Base-by-base conservation (phyloP, 495 filamentous ascomycete genomes). In the Astrothelium macrocarpum region DNA sequence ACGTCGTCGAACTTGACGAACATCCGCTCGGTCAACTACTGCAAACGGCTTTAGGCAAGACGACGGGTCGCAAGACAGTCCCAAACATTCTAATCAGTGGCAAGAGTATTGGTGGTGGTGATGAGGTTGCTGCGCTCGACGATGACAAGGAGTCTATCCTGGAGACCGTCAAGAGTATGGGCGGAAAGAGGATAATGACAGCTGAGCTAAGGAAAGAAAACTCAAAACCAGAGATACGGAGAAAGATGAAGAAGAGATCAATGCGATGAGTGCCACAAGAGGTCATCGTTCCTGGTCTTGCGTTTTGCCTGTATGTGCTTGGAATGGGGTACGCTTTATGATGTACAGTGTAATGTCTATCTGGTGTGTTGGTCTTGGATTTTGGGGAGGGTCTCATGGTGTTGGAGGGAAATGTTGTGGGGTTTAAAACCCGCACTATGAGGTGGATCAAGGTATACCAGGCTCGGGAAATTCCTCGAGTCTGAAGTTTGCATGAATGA, bases 71-170 rank as follows among this genome's bases (percentile, higher is more conserved):
- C 26, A 78, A 78, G 59, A 98, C 94, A 0, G 94, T 98, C 1
- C 94, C 94, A 1, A 98, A 98, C 70, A 80, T 98, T 32, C 77
- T 98, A 62, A 82, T 98, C 53, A 89, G 87, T 69, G 94, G 90
- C 3, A 85, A 86, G 72, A 94, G 88, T 70, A 91, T 97, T 66
- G 94, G 94, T 29, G 94, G 94, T 31, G 85, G 90, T 53, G 93
- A 97, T 70, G 90, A 96, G 36, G 82, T 97, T 63, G 81, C 83
- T 43, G 85, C 81, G 28, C 72, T 97, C 64, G 70, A 76, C 45
- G 80, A 81, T n/a, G 86, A 85, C 65, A 82, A 80, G 62, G 49
- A 29, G 20, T 56, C 49, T 16, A 76, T 98, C 63, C 79, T 82
- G 32, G 85, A 84, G 42, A 93, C 85, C 69, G 80, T 98, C 63